These are phyloP conservation scores for Spencermartinsiella europaea DNA, from an alignment of 805 yeast species.

Conservation along the genomic window DNA sequence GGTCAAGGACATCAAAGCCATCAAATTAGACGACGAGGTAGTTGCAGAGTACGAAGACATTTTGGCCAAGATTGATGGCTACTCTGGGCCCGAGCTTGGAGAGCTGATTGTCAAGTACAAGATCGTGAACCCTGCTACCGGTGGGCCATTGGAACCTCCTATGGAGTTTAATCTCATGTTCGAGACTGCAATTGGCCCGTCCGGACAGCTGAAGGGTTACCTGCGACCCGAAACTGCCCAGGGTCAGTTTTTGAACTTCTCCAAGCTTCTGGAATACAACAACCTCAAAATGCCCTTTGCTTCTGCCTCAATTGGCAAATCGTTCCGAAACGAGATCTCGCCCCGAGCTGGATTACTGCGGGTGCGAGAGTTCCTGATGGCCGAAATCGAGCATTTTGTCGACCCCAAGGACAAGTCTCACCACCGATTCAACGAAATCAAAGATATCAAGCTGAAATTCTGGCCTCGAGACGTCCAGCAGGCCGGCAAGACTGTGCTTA, in stretches of 20 bases:
- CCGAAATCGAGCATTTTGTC: slow-evolving; percentile 97
- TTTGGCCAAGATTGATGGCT: slow-evolving; percentile 90
- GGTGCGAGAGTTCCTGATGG: slow-evolving; percentile 98
- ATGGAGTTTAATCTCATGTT: slow-evolving; percentile 97
- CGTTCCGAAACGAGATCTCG: slow-evolving; percentile 97
- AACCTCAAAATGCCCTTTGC: slow-evolving; percentile 98
- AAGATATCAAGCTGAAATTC: slow-evolving; percentile 66
- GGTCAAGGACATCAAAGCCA: slow-evolving; percentile 89
- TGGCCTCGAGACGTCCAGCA: slow-evolving; percentile 85
- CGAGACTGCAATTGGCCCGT: slow-evolving; percentile 98
- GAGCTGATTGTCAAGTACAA: slow-evolving; percentile 75
- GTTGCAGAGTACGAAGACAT: slow-evolving; percentile 78
- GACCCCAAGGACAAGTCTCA: slow-evolving; percentile 88
- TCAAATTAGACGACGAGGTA: slow-evolving; percentile 75
- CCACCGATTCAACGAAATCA: slow-evolving; percentile 69
- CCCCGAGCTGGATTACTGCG: slow-evolving; percentile 97
- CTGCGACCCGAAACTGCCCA: slow-evolving; percentile 99
- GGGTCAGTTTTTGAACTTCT: slow-evolving; percentile 96
- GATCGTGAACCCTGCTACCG: slow-evolving; percentile 89
- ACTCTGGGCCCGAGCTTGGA: slow-evolving; percentile 87
- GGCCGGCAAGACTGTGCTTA: slow-evolving; percentile 68
- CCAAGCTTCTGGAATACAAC: slow-evolving; percentile 88
- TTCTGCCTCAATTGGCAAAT: slow-evolving; percentile 98
- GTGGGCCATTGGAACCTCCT: slow-evolving; percentile 82
- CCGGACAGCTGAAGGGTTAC: slow-evolving; percentile 92